These are phyloP conservation scores for Cercospora sojina DNA, from an alignment of 2,329 filamentous ascomycete genomes.

Conservation along the genomic window DNA sequence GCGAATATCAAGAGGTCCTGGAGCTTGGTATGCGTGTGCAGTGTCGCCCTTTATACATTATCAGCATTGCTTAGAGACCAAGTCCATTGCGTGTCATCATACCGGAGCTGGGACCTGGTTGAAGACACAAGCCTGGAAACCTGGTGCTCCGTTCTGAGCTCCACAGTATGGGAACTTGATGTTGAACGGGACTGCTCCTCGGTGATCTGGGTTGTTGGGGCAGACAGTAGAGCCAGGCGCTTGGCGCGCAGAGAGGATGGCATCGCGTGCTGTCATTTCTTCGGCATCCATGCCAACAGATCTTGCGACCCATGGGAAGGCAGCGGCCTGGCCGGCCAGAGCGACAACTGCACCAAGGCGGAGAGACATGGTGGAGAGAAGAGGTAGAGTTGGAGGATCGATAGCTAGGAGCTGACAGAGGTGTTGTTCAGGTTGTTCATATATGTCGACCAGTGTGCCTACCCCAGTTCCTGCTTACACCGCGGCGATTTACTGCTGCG, in stretches of 20 bases:
- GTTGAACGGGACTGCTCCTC: conserved; percentile 39
- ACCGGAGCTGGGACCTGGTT: conserved; percentile 37
- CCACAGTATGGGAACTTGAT: conserved; percentile 39
- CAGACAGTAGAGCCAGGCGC: conserved; percentile 31
- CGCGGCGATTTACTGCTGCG: not conserved
- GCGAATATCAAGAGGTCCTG: conserved; percentile 43
- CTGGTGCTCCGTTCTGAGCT: conserved; percentile 44
- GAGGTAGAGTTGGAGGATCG: not conserved
- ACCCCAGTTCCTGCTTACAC: not conserved
- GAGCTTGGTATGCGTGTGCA: conserved; percentile 41
- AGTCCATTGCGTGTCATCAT: too few relatives aligned
- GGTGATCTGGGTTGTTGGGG: conserved; percentile 44
- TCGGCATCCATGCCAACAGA: conserved; percentile 25
- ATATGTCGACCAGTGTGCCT: not conserved
- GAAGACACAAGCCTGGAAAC: conserved; percentile 44
- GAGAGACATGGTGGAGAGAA: conserved; percentile 15
- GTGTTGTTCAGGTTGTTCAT: not conserved
- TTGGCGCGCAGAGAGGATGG: conserved; percentile 33
- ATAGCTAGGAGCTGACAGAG: too few relatives aligned
- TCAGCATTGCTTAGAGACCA: too few relatives aligned
- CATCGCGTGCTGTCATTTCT: conserved; percentile 37
- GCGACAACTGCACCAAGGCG: conserved; percentile 23
- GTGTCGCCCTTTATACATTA: conserved; percentile 37
- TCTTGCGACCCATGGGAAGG: conserved; percentile 44
- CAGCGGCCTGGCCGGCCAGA: conserved; percentile 31